Evolutionary conservation across 164 flowering plant species (phyloP).

Genomic region (Nelumbo lutea): DNA sequence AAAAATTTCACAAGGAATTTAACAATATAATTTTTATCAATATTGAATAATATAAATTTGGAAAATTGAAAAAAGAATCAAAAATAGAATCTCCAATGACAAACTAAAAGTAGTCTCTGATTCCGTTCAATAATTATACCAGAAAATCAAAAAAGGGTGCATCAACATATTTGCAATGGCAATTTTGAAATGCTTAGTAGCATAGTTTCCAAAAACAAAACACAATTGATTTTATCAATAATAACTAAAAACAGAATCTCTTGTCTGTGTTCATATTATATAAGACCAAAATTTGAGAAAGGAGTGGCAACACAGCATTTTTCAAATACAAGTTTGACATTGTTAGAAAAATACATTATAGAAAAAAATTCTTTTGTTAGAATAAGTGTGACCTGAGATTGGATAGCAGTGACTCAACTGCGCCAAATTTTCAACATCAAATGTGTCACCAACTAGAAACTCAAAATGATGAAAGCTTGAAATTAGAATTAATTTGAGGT

Average conservation of each 20-base stretch:
- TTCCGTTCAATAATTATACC: not conserved
- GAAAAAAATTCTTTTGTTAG: not conserved
- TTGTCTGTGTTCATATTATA: too few relatives aligned
- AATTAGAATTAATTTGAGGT: not conserved
- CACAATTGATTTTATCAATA: too few relatives aligned
- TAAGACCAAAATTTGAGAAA: too few relatives aligned
- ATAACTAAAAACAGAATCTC: constrained; percentile 4
- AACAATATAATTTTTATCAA: not conserved
- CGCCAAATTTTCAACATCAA: not conserved
- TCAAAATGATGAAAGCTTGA: not conserved
- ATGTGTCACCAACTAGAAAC: not conserved
- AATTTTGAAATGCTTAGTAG: too few relatives aligned
- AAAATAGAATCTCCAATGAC: not conserved
- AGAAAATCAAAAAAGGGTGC: too few relatives aligned
- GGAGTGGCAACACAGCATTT: too few relatives aligned
- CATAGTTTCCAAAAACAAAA: too few relatives aligned
- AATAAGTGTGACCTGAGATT: not conserved
- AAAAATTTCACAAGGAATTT: too few relatives aligned
- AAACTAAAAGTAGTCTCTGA: not conserved
- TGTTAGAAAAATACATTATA: too few relatives aligned
- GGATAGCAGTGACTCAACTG: not conserved
- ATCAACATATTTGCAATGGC: too few relatives aligned
- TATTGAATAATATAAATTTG: not conserved
- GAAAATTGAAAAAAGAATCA: not conserved
- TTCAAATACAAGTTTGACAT: too few relatives aligned